phyloP scores from a whole-genome alignment of 805 yeast genomes.

The Pichia membranifaciens region DNA sequence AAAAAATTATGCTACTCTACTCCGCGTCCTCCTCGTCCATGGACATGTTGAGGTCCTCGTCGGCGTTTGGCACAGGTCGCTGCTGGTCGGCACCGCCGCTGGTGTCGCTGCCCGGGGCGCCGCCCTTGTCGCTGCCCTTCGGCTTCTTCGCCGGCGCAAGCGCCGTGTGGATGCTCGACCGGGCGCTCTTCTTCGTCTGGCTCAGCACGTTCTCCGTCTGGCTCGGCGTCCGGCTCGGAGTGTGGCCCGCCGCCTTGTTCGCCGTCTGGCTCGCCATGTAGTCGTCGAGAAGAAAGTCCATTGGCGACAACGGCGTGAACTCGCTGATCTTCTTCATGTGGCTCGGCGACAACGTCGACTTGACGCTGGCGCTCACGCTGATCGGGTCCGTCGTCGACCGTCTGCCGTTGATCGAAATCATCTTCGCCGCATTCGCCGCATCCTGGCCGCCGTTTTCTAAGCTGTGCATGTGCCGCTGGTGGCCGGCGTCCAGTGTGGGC shows the following conservation, averaged over 20 bases:
- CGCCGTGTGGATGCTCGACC: conserved; percentile 1
- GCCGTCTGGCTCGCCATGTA: background rate
- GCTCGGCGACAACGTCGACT: conserved; percentile 25
- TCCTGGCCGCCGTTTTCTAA: background rate
- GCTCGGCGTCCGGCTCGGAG: too few species aligned
- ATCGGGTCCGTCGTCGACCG: conserved; percentile 3
- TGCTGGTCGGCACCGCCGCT: too few species aligned
- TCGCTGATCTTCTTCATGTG: conserved; percentile 30
- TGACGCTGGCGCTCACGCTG: conserved; percentile 18
- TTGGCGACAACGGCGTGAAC: conserved; percentile 32
- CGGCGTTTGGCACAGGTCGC: too few species aligned
- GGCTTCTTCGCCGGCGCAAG: too few species aligned
- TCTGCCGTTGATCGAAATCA: background rate
- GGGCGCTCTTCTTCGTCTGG: background rate
- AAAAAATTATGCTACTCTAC: too few species aligned
- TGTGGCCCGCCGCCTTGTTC: too few species aligned
- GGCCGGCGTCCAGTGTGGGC: background rate
- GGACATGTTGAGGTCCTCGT: conserved; percentile 8
- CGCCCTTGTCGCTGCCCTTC: too few species aligned
- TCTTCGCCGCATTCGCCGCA: background rate
- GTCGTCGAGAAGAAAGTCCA: conserved; percentile 29
- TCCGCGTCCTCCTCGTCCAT: conserved; percentile 5
- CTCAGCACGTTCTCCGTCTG: too few species aligned
- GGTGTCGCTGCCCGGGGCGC: too few species aligned
- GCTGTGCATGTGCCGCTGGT: background rate